phyloP scores from a whole-genome alignment of 805 yeast genomes.

The Helenozyma rhizophorensis region DNA sequence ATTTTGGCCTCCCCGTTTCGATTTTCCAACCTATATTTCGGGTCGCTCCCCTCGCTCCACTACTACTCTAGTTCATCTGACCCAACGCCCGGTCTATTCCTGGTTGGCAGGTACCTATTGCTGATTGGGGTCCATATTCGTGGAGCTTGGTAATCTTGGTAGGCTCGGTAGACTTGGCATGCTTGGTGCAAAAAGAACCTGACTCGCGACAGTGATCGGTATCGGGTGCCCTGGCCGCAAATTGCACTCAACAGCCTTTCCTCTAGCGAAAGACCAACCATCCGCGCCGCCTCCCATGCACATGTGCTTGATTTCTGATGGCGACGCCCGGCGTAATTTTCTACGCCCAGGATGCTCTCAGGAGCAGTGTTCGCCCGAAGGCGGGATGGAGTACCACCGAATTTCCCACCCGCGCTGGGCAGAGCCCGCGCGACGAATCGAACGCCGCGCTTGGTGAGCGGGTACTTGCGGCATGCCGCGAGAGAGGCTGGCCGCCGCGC shows the following conservation, averaged over 20 bases:
- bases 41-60: no score
- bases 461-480: slow-evolving; percentile 46
- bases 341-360: slow-evolving; percentile 56
- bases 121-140: no score
- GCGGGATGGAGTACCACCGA: slow-evolving; percentile 55
- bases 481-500: slow-evolving; percentile 31
- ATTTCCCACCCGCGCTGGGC: slow-evolving; percentile 52
- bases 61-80: no score
- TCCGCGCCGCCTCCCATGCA: slow-evolving; percentile 55
- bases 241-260: slow-evolving; percentile 56
- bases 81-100: no score
- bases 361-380: slow-evolving; percentile 30
- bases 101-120: no score
- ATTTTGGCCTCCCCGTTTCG: no score
- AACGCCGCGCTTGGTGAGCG: slow-evolving; percentile 27
- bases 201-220: slow-evolving; percentile 55
- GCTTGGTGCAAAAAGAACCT: slow-evolving; percentile 28
- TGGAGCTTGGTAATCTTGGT: no score
- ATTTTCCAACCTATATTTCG: no score
- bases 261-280: slow-evolving; percentile 43
- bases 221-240: slow-evolving; percentile 58
- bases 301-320: slow-evolving; percentile 45
- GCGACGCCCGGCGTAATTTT: slow-evolving; percentile 52
- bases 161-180: no score
- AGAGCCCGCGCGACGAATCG: slow-evolving; percentile 8